These are phyloP conservation scores for Phytophthora nicotianae DNA, from an alignment of 352 stramenopile genomes.

Conservation along the genomic window DNA sequence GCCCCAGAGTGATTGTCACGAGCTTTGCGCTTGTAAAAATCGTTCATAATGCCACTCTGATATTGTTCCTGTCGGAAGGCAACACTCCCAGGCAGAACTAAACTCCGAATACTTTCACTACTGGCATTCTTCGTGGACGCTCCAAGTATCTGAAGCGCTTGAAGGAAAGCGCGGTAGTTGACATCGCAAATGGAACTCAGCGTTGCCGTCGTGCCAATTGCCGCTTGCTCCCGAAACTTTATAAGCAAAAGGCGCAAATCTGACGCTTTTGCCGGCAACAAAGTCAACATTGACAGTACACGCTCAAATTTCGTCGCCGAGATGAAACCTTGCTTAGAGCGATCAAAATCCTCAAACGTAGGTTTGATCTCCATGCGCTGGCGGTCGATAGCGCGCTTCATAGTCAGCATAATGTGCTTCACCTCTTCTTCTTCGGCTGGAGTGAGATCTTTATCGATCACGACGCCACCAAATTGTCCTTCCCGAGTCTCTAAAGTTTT, in stretches of 20 bases:
- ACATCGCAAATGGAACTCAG: constrained; percentile 81
- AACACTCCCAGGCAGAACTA: constrained; percentile 56
- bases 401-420: constrained; percentile 46
- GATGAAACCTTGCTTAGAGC: constrained; percentile 78
- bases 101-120: constrained; percentile 26
- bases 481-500: constrained; percentile 47
- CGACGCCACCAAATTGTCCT: constrained; percentile 64
- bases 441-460: constrained; percentile 57
- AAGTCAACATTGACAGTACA: constrained; percentile 75
- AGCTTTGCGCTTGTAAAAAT: constrained; percentile 37
- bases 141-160: constrained; percentile 62
- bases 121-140: constrained; percentile 12
- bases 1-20: constrained; percentile 32
- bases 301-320: constrained; percentile 82
- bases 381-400: constrained; percentile 66
- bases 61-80: constrained; percentile 69
- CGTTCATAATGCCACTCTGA: constrained; percentile 34
- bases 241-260: constrained; percentile 61
- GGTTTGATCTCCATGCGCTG: constrained; percentile 82
- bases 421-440: constrained; percentile 54
- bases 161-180: constrained; percentile 83
- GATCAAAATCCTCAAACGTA: constrained; percentile 85
- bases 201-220: constrained; percentile 43
- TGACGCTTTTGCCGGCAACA: constrained; percentile 54
- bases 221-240: constrained; percentile 78